Conservation (phyloP, 2,329 filamentous ascomycete species). For the Didymella segeticola region DNA sequence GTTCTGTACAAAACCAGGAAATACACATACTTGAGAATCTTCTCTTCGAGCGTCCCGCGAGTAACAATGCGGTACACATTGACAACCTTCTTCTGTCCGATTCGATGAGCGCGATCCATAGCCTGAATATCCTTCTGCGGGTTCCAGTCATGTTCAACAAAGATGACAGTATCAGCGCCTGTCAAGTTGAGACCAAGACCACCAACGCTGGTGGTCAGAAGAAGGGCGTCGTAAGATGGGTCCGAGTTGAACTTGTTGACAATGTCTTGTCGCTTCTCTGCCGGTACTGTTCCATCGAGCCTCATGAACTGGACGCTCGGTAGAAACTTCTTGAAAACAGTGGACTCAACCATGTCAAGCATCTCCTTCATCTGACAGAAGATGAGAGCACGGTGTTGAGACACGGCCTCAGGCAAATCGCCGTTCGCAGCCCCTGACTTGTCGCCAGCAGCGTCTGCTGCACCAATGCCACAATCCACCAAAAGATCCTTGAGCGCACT, state of each 20-base stretch:
- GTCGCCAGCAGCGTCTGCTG: conserved; percentile 51
- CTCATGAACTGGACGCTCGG: conserved; percentile 91
- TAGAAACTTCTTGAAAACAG: conserved; percentile 88
- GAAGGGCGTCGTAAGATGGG: conserved; percentile 91
- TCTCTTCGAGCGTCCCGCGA: conserved; percentile 94
- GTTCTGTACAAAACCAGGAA: background rate
- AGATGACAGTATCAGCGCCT: conserved; percentile 97
- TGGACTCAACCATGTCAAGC: conserved; percentile 97
- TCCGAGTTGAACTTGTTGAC: conserved; percentile 99
- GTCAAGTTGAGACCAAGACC: conserved; percentile 94
- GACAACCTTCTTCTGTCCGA: conserved; percentile 99
- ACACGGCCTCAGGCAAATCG: conserved; percentile 80
- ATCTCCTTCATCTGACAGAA: conserved; percentile 99
- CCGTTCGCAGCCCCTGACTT: conserved; percentile 57
- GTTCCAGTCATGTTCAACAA: conserved; percentile 99
- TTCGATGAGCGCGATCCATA: conserved; percentile 98
- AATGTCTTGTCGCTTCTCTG: conserved; percentile 92
- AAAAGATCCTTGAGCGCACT: conserved; percentile 87
- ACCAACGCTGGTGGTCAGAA: conserved; percentile 94
- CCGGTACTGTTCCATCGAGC: conserved; percentile 92
- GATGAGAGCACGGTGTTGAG: conserved; percentile 91
- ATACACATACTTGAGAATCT: conserved; percentile 78
- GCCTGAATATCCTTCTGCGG: conserved; percentile 98
- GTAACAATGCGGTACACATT: conserved; percentile 98
- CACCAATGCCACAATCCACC: conserved; percentile 97